Base-by-base conservation (phyloP, 371 early-diverging fungal species). In the Mucor ambiguus region DNA sequence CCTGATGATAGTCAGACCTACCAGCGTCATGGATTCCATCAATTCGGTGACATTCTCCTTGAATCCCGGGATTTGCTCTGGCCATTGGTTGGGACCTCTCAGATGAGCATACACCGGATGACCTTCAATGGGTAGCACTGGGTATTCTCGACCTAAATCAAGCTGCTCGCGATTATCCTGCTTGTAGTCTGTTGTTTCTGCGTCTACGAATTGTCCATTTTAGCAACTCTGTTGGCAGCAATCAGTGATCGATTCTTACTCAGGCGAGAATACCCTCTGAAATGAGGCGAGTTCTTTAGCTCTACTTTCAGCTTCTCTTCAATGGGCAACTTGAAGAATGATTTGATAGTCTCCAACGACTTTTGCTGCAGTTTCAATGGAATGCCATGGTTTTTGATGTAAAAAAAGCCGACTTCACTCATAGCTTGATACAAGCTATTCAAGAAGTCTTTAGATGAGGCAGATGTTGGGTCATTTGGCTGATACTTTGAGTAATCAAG, bases 331-430 rank as follows among this genome's bases (percentile, higher is more conserved):
- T 74, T 78, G 64, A 90, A 90, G 64, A 84, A 88, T 0, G 66
- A 68, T 16, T 72, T 76, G 26, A 84, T 71, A 1, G 61, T 58
- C 16, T 71, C 59, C 55, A 85, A 77, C 5, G 87, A 79, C 0
- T 60, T 64, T 6, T 75, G 48, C 20, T 85, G 83, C 49, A 86
- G 65, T 11, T 64, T 68, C 24, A 66, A 49, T 0, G 83, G 57
- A 26, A 90, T 71, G 20, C 76, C 76, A 37, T 87, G 87, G 58
- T 82, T 80, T 22, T 73, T 74, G 65, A 90, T 74, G 66, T 89
- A 88, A 44, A 90, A 89, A 52, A 89, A 89, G 0, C 90, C 90
- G 16, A 89, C 75, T 33, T 84, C 70, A 22, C 82, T 78, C 59
- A 87, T 78, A 2, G 87, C 83, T 28, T 83, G 68, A 24, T 83